These are phyloP conservation scores for Colletotrichum tanaceti DNA, from an alignment of 2,329 filamentous ascomycete species.

Conservation along the genomic window DNA sequence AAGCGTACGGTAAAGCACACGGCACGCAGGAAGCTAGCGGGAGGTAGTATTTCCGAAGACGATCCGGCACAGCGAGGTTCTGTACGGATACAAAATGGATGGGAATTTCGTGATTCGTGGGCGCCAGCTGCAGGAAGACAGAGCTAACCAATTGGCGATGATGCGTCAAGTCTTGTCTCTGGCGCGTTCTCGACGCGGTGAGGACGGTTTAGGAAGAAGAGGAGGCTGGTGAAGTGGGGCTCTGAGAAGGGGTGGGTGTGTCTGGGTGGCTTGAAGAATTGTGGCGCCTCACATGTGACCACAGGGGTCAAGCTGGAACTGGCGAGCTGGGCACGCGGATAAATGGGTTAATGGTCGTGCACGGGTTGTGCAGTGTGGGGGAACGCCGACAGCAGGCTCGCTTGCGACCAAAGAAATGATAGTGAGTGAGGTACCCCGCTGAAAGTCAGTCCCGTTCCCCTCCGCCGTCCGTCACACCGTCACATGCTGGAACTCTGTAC, in stretches of 20 bases:
- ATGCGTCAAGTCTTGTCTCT: slow-evolving; percentile 37
- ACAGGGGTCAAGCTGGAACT: slow-evolving; percentile 32
- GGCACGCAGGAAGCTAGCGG: slow-evolving; percentile 19
- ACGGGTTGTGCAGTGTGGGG: slow-evolving; percentile 18
- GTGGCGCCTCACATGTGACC: slow-evolving; percentile 38
- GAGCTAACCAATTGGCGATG: slow-evolving; percentile 38
- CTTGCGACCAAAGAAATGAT: slow-evolving; percentile 26
- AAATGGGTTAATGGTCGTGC: slow-evolving; percentile 8
- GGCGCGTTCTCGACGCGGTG: slow-evolving; percentile 39
- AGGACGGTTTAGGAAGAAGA: slow-evolving; percentile 25
- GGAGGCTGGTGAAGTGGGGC: slow-evolving; percentile 33
- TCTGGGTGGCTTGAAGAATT: slow-evolving; percentile 32
- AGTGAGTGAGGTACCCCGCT: slow-evolving; percentile 28
- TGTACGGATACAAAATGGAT: slow-evolving; percentile 17
- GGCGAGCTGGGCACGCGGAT: slow-evolving; percentile 7
- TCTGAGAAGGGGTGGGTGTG: slow-evolving; percentile 11
- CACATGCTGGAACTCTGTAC: slow-evolving; percentile 22
- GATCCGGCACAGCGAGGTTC: slow-evolving; percentile 26
- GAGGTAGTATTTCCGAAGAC: slow-evolving; percentile 34
- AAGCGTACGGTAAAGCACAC: slow-evolving; percentile 10
- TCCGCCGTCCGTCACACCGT: slow-evolving; percentile 30
- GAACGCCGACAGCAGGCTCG: slow-evolving; percentile 21
- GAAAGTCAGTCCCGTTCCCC: slow-evolving; percentile 22
- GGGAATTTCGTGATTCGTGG: slow-evolving; percentile 11
- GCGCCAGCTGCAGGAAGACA: slow-evolving; percentile 26